These are phyloP conservation scores for Comarum palustre DNA, from an alignment of 306 rosid genomes.

Conservation along the genomic window DNA sequence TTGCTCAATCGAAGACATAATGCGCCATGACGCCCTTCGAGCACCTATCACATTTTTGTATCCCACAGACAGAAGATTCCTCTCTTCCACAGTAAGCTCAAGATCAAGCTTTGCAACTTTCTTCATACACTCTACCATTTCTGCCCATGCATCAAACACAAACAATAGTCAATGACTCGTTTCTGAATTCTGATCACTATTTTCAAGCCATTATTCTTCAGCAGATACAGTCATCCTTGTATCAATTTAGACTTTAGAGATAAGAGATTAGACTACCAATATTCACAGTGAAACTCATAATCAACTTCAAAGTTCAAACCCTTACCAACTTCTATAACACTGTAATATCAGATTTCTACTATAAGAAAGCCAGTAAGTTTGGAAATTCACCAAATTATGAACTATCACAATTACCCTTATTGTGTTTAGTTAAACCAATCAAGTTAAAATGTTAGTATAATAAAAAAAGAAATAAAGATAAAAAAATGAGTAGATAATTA, in stretches of 20 bases:
- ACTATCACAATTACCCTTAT: too few relatives aligned
- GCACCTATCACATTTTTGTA: constrained; percentile 98
- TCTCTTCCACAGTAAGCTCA: constrained; percentile 93
- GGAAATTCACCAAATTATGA: too few relatives aligned
- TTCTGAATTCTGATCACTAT: background rate
- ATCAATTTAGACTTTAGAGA: too few relatives aligned
- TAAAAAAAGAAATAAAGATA: too few relatives aligned
- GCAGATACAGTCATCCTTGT: background rate
- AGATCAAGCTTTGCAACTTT: constrained; percentile 81
- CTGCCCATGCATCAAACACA: constrained; percentile 37
- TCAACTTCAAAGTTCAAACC: background rate
- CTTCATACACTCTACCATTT: constrained; percentile 97
- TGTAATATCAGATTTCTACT: background rate
- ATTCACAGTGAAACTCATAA: too few relatives aligned
- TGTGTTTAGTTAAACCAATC: too few relatives aligned
- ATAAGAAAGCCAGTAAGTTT: too few relatives aligned
- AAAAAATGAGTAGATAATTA: too few relatives aligned
- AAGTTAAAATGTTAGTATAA: too few relatives aligned
- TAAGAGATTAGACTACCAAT: too few relatives aligned
- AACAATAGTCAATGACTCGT: background rate
- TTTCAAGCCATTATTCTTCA: background rate
- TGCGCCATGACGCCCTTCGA: constrained; percentile 94
- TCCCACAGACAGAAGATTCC: constrained; percentile 97
- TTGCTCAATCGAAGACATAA: constrained; percentile 97
- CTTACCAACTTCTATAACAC: background rate